Percentiles rank a stretch among this genome's conserved stretches.
Evolutionary conservation across 768 basidiomycete genomes (phyloP).

Genomic region (Mycena crocata): DNA sequence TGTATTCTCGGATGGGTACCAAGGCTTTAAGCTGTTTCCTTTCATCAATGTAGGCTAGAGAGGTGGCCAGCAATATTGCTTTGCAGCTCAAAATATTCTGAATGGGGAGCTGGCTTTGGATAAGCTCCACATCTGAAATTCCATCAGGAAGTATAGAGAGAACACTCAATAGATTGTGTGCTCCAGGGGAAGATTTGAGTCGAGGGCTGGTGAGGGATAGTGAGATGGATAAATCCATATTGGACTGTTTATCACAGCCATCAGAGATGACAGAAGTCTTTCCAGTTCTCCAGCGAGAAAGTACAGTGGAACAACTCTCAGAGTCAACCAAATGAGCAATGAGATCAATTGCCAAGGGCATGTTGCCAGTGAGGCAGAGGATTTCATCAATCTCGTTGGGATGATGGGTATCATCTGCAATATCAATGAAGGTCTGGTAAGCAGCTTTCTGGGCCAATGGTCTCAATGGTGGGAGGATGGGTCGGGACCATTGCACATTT

Average conservation of each 20-base stretch:
- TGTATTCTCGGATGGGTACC: no score
- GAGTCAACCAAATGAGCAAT: not conserved
- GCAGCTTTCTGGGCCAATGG: not conserved
- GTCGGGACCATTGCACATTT: conserved; percentile 11
- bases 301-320: not conserved
- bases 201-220: not conserved
- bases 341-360: conserved; percentile 1
- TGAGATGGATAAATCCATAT: not conserved
- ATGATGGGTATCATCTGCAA: conserved; percentile 1
- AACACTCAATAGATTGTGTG: not conserved
- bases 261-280: no score
- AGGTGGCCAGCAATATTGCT: not conserved
- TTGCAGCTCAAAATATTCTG: not conserved
- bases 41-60: not conserved
- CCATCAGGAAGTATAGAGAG: not conserved
- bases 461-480: not conserved
- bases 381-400: not conserved
- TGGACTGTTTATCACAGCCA: no score
- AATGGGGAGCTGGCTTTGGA: not conserved
- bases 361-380: no score
- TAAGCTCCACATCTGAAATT: not conserved
- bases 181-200: not conserved
- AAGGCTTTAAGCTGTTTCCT: not conserved
- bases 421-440: not conserved
- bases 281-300: not conserved